Base-by-base conservation (phyloP, 176 grass and related monocot species). In the Phyllostachys edulis region DNA sequence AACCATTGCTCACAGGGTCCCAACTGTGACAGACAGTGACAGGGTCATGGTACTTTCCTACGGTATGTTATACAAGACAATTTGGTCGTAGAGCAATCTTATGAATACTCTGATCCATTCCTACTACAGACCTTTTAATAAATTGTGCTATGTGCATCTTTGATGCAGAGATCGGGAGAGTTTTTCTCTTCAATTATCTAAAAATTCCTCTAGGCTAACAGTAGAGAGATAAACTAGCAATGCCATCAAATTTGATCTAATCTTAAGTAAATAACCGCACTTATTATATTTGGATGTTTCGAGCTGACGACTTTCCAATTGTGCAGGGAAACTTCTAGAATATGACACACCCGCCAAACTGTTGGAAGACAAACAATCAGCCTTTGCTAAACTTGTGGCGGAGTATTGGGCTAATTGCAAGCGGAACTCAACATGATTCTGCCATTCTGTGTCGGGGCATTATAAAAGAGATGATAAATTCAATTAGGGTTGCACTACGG, bases 401-500 rank as follows among this genome's bases (percentile, higher is more conserved):
- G 96, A 98, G 77, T 95, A 98, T 79, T 95, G 96, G 96, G 92
- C 96, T 61, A 98, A 91, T 84, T 89, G 83, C 78, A 98, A 84
- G 71, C 71, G 87, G 61, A 92, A 88, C 78, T 87, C 90, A 68
- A 72, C 82, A 84, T 91, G 73, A 91, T 80, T 76, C 41, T 60
- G 55, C 39, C 14, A 46, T 82, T 79, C 13, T 5, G 29, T 78
- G 32, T 5, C 24, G 42, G 24, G 21, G 38, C 52, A 77, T 24
- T 46, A 82, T 37, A 63, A 63, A 77, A 14, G 6, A 85, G 45
- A 76, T 21, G 0, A 71, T 59, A 9, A 55, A 69, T 71, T 70
- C 71, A 70, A 29, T 29, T 29, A 29, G n/a, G n/a, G n/a, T n/a
- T n/a, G n/a, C n/a, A n/a, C n/a, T n/a, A n/a, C n/a, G n/a, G n/a